A percentile compares a stretch with the other conserved stretches of the same genome.
phyloP scores from a whole-genome alignment of 805 yeast genomes.

The Yamadazyma takamatsuzukensis region DNA sequence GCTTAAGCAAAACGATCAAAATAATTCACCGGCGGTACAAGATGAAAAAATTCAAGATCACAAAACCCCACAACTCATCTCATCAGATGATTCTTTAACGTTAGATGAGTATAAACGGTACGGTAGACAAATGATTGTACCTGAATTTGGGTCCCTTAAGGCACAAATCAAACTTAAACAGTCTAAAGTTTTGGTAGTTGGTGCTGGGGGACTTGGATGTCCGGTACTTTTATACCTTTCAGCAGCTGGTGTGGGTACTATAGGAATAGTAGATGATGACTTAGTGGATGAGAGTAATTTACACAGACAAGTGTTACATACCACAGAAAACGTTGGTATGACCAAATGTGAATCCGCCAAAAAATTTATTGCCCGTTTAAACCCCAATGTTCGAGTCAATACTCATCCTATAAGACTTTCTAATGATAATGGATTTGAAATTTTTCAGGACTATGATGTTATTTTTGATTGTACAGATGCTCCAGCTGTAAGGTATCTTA shows the following conservation, averaged over 20 bases:
- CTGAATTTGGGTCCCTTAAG: slow-evolving; percentile 55
- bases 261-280: slow-evolving; percentile 89
- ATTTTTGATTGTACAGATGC: slow-evolving; percentile 94
- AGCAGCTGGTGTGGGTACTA: slow-evolving; percentile 81
- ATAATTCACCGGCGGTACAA: not conserved
- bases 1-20: not conserved
- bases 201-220: slow-evolving; percentile 97
- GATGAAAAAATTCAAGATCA: too few species aligned
- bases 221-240: slow-evolving; percentile 83
- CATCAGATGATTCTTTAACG: slow-evolving; percentile 19
- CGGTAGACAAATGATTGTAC: slow-evolving; percentile 95
- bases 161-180: slow-evolving; percentile 56
- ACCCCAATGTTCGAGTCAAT: slow-evolving; percentile 60
- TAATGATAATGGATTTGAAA: slow-evolving; percentile 56
- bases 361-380: slow-evolving; percentile 46
- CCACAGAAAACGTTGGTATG: slow-evolving; percentile 61
- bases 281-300: slow-evolving; percentile 78
- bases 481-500: slow-evolving; percentile 80
- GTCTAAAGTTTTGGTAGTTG: slow-evolving; percentile 69
- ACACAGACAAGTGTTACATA: slow-evolving; percentile 86
- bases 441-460: slow-evolving; percentile 64
- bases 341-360: slow-evolving; percentile 80
- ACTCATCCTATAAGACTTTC: slow-evolving; percentile 52
- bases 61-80: slow-evolving; percentile 2
- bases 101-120: slow-evolving; percentile 75